Evolutionary conservation across 1,139 yeast genomes (phyloP).

Genomic region (Tardiomyces blankii): DNA sequence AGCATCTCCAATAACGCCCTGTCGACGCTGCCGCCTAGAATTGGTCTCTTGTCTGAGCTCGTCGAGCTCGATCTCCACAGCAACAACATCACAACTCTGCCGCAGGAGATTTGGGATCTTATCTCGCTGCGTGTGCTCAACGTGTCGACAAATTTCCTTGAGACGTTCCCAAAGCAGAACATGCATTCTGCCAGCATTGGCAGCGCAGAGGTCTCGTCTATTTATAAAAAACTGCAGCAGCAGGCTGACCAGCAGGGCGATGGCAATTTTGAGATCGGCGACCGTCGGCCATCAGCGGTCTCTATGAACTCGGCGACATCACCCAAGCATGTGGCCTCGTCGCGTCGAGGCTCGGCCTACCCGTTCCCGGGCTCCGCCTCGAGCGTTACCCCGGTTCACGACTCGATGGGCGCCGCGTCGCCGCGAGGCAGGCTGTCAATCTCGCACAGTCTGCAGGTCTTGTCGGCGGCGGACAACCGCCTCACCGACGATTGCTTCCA

Average conservation of each 20-base stretch:
- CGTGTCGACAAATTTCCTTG: conserved; percentile 69
- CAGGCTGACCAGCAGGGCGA: neutral
- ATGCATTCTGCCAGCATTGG: conserved; percentile 5
- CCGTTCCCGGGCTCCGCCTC: neutral
- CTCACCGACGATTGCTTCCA: conserved; percentile 71
- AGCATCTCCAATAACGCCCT: conserved; percentile 70
- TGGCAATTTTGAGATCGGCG: neutral
- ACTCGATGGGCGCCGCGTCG: neutral
- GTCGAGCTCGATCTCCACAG: conserved; percentile 73
- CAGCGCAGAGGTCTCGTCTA: neutral
- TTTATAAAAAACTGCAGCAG: neutral
- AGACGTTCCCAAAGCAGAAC: conserved; percentile 44
- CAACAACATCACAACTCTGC: conserved; percentile 66
- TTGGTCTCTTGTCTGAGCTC: conserved; percentile 50
- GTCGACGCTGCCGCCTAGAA: conserved; percentile 56
- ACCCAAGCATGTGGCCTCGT: neutral
- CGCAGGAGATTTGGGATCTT: conserved; percentile 58
- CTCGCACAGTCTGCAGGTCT: conserved; percentile 36
- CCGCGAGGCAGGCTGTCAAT: conserved; percentile 8
- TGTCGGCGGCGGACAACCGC: conserved; percentile 75
- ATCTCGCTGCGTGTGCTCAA: conserved; percentile 51
- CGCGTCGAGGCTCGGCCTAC: neutral
- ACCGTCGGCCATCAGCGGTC: neutral
- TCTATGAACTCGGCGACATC: neutral
- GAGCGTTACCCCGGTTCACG: neutral